Conservation (phyloP, 805 yeast species). For the Lipomyces mesembrius region DNA sequence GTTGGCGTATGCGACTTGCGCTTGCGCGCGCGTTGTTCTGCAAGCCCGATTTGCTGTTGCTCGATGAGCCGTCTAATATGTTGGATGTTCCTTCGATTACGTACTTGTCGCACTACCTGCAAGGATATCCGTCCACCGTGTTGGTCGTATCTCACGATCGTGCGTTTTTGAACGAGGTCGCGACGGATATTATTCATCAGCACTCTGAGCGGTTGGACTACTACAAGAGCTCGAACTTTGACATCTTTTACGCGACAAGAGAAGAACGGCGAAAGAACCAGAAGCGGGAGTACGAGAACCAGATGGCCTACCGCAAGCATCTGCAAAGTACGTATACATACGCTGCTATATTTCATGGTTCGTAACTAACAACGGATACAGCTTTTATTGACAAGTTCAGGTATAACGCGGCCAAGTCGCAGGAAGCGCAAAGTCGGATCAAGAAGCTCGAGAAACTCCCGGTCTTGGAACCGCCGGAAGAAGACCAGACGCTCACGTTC, state of each 20-base stretch:
- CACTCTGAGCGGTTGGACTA: conserved; percentile 96
- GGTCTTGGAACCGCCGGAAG: conserved; percentile 89
- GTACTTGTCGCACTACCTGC: conserved; percentile 85
- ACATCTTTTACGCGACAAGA: conserved; percentile 86
- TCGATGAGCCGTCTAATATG: conserved; percentile 99
- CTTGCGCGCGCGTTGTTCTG: conserved; percentile 97
- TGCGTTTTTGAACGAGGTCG: conserved; percentile 94
- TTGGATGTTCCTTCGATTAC: conserved; percentile 99
- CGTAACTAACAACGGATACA: not conserved
- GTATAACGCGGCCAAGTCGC: conserved; percentile 96
- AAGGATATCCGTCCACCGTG: conserved; percentile 88
- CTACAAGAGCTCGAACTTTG: conserved; percentile 88
- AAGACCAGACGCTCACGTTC: conserved; percentile 81
- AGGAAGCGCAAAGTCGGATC: conserved; percentile 97
- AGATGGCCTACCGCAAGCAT: conserved; percentile 93
- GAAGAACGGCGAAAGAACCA: conserved; percentile 95
- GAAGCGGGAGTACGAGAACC: conserved; percentile 93
- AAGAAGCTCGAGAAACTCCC: conserved; percentile 96
- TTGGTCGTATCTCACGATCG: conserved; percentile 97
- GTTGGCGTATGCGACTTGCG: conserved; percentile 99
- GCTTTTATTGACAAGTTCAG: conserved; percentile 93
- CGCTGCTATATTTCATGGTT: not conserved
- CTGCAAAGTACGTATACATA: conserved; percentile 56
- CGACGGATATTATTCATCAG: conserved; percentile 97
- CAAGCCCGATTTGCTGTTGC: conserved; percentile 87